A percentile compares a stretch with the other conserved stretches of the same genome.
Evolutionary conservation across 2,329 filamentous ascomycete species (phyloP).

Genomic region (Cordyceps cicadae): DNA sequence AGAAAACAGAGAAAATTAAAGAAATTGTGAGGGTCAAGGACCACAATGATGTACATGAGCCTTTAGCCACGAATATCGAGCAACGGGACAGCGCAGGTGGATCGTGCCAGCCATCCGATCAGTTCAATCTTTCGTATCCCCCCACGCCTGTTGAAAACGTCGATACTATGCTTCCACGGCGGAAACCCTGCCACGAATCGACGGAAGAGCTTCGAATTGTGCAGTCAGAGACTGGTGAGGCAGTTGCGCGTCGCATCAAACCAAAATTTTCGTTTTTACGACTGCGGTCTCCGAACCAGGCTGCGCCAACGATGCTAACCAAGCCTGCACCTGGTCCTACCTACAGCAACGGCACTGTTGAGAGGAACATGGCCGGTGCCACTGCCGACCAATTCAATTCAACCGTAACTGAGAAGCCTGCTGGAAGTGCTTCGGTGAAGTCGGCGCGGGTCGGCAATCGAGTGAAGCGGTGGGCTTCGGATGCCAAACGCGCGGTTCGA

Average conservation of each 20-base stretch:
- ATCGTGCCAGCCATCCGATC: constrained; percentile 22
- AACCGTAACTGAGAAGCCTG: neutral
- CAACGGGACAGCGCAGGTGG: constrained; percentile 3
- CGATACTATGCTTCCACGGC: constrained; percentile 11
- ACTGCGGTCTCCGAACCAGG: neutral
- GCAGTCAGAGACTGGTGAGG: neutral
- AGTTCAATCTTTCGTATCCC: constrained; percentile 28
- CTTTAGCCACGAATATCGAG: constrained; percentile 9
- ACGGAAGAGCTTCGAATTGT: neutral
- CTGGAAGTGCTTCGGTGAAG: constrained; percentile 10
- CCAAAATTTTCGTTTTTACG: constrained; percentile 10
- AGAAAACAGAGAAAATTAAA: constrained; percentile 12
- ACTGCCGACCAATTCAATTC: neutral
- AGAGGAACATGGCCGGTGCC: neutral
- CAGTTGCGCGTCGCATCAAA: neutral
- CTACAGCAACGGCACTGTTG: neutral
- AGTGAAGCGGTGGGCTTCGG: constrained; percentile 27
- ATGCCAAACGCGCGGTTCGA: constrained; percentile 25
- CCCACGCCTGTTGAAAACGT: constrained; percentile 16
- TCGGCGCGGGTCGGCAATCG: constrained; percentile 19
- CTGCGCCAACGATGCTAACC: neutral
- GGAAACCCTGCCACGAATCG: constrained; percentile 4
- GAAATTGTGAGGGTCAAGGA: neutral
- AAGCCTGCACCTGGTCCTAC: neutral
- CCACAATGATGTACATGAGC: neutral